A percentile compares a stretch with the other conserved stretches of the same genome.
Conservation (phyloP, 2,329 filamentous ascomycete species). For the Ustilaginoidea virens region DNA sequence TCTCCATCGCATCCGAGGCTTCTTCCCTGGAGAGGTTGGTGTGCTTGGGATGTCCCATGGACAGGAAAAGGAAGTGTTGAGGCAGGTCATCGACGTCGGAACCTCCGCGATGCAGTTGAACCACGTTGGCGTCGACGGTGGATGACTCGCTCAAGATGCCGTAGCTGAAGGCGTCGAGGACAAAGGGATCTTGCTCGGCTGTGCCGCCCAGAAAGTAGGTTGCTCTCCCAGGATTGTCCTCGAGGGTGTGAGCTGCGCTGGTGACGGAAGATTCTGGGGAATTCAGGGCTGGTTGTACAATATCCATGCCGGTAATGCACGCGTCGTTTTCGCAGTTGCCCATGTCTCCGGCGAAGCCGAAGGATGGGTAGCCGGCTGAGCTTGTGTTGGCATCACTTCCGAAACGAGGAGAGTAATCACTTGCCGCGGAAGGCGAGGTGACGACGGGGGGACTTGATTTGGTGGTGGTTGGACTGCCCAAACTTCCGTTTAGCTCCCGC, state of each 20-base stretch:
- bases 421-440: slow-evolving; percentile 2
- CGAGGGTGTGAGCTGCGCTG: slow-evolving; percentile 18
- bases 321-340: slow-evolving; percentile 2
- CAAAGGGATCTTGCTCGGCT: slow-evolving; percentile 29
- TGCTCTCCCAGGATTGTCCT: slow-evolving; percentile 24
- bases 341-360: slow-evolving; percentile 2
- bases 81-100: slow-evolving; percentile 20
- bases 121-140: slow-evolving; percentile 27
- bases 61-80: slow-evolving; percentile 28
- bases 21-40: slow-evolving; percentile 20
- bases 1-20: slow-evolving; percentile 27
- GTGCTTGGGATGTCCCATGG: slow-evolving; percentile 27
- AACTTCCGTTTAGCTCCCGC: slow-evolving; percentile 1
- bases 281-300: slow-evolving; percentile 5
- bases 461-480: slow-evolving; percentile 3
- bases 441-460: slow-evolving; percentile 3
- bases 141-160: slow-evolving; percentile 28
- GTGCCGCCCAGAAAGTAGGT: slow-evolving; percentile 29
- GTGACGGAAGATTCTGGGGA: slow-evolving; percentile 3
- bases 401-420: slow-evolving; percentile 2
- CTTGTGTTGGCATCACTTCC: slow-evolving; percentile 1
- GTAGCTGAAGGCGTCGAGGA: slow-evolving; percentile 30
- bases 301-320: slow-evolving; percentile 4
- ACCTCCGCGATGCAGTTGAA: slow-evolving; percentile 24
- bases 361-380: slow-evolving; percentile 1